Evolutionary conservation across 352 stramenopile genomes (phyloP), one percentile per base, ranked within the genome.

Genomic region (Peronospora farinosa): DNA sequence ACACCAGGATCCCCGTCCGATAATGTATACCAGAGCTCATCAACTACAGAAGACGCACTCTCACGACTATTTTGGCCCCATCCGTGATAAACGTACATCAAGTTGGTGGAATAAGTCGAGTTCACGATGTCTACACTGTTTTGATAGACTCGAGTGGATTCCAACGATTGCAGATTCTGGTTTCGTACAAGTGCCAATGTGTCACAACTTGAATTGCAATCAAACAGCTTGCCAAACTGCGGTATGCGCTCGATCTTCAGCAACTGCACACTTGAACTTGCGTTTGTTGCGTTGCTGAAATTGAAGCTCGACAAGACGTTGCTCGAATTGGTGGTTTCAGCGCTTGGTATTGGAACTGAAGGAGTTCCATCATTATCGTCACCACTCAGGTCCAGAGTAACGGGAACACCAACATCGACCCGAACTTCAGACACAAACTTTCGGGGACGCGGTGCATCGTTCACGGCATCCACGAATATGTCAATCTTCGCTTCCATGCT

Each of bases 401-500:
- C 19, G 7, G 63, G 68, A 27, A 52, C 5, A 23, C 40, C 45
- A 17, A 42, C 17, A 3, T 35, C 16, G 15, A 80, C 59, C 17
- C 16, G 23, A 38, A 84, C 12, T 13, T 65, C 37, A n/a, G 57
- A 15, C 7, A 70, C 43, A 31, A n/a, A 3, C 3, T 16, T n/a
- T 38, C 48, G 39, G 10, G 58, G 62, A 0, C 55, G 54, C 10
- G 75, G 78, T 7, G 72, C 49, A 25, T 81, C 56, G 39, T 84
- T 82, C 5, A 74, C 57, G 23, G 65, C 51, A 31, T 75, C 57
- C 21, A 87, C 76, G 39, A 72, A 86, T 23, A 89, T 70, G n/a
- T 69, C 46, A 46, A 89, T 69, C 5, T 42, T 51, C 1, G 49
- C 63, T 42, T 59, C 48, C 4, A 51, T 40, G 16, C 53, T 65